Base-by-base conservation (phyloP, 179 eudicot species). In the Beta corolliflora region DNA sequence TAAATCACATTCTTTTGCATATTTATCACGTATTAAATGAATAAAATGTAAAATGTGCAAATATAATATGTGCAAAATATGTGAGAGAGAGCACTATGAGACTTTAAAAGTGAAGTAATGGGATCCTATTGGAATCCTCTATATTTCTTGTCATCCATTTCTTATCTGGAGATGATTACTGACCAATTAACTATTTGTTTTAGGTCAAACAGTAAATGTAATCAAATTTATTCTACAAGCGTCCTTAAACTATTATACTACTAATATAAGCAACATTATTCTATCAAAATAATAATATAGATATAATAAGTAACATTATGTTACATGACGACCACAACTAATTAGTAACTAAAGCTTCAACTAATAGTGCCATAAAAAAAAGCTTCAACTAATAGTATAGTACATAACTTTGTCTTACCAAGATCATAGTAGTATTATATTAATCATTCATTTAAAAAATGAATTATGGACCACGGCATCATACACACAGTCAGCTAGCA, bases 301-400 rank as follows among this genome's bases (percentile, higher is more conserved):
- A 16, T 59, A 59, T 12, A 25, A 3, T 4, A 31, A 66, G 5
- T 66, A 23, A 75, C 77, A 58, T 58, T n/a, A 31, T 58, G 53
- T 41, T 36, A 58, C 55, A 75, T 75, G 78, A 63, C 18, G 1
- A 59, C 67, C 78, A 75, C 67, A 58, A 55, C 66, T 75, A 75
- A 36, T 9, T 67, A 19, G 8, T 19, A n/a, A 21, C 66, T 21
- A 48, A 52, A 10, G 36, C n/a, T 25, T 50, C 36, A 21, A 44
- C 5, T 36, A 46, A 16, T 61, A 36, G 41, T 36, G 41, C 41
- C 41, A 36, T 36, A 3, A 36, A 36, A 36, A 36, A 36, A 36
- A 36, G 2, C 41, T 36, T 36, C 41, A 36, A 36, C 29, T 25
- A 25, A 25, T 25, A 25, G 29, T 18, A 60, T 60, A 18, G 15